Conservation (phyloP, 805 yeast species). For the Candida morakotiae region DNA sequence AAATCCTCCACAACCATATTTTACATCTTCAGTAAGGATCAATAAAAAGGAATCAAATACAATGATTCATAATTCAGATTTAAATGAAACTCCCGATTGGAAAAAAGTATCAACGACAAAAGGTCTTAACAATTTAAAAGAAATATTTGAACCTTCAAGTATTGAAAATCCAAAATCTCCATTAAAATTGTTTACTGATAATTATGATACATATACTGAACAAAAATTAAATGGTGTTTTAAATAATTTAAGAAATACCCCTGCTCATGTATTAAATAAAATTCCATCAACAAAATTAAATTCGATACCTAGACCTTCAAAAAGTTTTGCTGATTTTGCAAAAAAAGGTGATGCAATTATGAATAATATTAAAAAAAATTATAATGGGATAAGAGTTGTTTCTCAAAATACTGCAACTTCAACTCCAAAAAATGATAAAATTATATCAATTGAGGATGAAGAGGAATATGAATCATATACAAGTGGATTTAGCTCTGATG, state of each 20-base stretch:
- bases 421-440: constrained; percentile 30
- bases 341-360: constrained; percentile 2
- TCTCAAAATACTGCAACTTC: constrained; percentile 31
- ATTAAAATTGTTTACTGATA: constrained; percentile 33
- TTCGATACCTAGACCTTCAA: constrained; percentile 1
- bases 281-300: background rate
- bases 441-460: constrained; percentile 10
- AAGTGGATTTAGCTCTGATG: constrained; percentile 22
- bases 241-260: constrained; percentile 16
- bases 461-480: constrained; percentile 31
- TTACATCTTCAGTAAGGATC: constrained; percentile 19
- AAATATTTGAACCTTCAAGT: constrained; percentile 16
- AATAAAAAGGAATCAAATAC: constrained; percentile 21
- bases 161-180: constrained; percentile 25
- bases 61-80: constrained; percentile 27
- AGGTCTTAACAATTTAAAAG: constrained; percentile 7
- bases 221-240: constrained; percentile 25
- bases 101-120: constrained; percentile 23
- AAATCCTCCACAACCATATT: constrained; percentile 8
- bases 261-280: constrained; percentile 2
- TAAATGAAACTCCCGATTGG: constrained; percentile 33
- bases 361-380: constrained; percentile 1
- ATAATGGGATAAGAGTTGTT: constrained; percentile 5
- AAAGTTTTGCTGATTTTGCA: constrained; percentile 5
- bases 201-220: constrained; percentile 40